A percentile compares a stretch with the other conserved stretches of the same genome.
These are phyloP conservation scores for Ambrosiella beaveri DNA, from an alignment of 2,329 filamentous ascomycete species.

Conservation along the genomic window DNA sequence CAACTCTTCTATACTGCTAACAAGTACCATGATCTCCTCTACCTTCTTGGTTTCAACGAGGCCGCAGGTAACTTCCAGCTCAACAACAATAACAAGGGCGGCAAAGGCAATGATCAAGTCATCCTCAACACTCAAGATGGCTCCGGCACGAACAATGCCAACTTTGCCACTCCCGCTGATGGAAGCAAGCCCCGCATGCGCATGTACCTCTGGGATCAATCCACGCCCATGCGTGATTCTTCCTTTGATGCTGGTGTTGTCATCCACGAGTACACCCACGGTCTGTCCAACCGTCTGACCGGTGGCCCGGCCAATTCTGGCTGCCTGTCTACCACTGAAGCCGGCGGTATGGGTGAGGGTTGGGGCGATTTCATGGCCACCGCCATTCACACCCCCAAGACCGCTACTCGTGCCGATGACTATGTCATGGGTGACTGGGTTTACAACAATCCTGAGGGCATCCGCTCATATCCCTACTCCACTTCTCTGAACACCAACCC, in stretches of 20 bases:
- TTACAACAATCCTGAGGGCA: slow-evolving; percentile 25
- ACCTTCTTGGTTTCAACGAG: slow-evolving; percentile 40
- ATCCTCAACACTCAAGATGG: slow-evolving; percentile 42
- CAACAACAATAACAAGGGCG: slow-evolving; percentile 38
- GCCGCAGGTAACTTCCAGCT: slow-evolving; percentile 41
- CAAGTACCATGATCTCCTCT: slow-evolving; percentile 40
- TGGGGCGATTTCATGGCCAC: slow-evolving; percentile 40
- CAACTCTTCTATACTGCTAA: slow-evolving; percentile 46
- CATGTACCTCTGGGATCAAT: slow-evolving; percentile 38
- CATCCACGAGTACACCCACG: slow-evolving; percentile 42
- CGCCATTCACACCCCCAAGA: slow-evolving; percentile 28
- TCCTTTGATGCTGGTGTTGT: slow-evolving; percentile 43
- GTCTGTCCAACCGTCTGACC: slow-evolving; percentile 39
- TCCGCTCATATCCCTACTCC: slow-evolving; percentile 33
- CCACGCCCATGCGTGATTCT: slow-evolving; percentile 32
- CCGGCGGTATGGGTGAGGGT: slow-evolving; percentile 40
- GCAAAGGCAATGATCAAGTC: slow-evolving; percentile 32
- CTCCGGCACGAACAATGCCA: slow-evolving; percentile 36
- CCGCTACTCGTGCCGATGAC: slow-evolving; percentile 28
- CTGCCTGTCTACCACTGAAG: slow-evolving; percentile 30
- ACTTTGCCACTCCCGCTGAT: slow-evolving; percentile 37
- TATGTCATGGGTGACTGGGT: slow-evolving; percentile 36
- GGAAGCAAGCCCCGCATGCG: slow-evolving; percentile 35
- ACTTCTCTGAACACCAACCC: slow-evolving; percentile 33
- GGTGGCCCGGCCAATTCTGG: slow-evolving; percentile 36